Base-by-base conservation (phyloP, 2,329 filamentous ascomycete species). In the Hansfordia pulvinata region DNA sequence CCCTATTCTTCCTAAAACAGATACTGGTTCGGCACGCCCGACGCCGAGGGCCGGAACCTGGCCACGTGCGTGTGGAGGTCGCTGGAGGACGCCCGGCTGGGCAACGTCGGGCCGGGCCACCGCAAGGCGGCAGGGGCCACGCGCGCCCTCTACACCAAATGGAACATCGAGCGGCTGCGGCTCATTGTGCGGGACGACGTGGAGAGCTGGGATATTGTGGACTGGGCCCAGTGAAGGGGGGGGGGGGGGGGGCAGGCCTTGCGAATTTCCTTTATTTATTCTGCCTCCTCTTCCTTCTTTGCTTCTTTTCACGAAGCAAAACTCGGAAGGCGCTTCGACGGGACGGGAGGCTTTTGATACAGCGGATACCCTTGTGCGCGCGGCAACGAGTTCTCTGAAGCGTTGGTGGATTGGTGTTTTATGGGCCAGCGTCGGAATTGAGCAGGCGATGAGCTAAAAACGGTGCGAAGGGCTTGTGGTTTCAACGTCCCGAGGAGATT, bases 1-100 rank as follows among this genome's bases (percentile, higher is more conserved):
- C n/a, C n/a, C n/a, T n/a, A n/a, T n/a, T n/a, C n/a, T n/a, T n/a
- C n/a, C n/a, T n/a, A n/a, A n/a, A 23, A 24, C 36, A 76, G 71
- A 51, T 93, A 94, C 53, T 93, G 86, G 84, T 93, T 92, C 50
- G 83, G 84, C 3, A 62, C 58, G 18, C 76, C 78, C 12, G 73
- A 92, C 53, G 56, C 50, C 22, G 61, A 78, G 27, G 64, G 77
- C 34, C 62, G 71, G 43, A 93, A 93, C 54, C 52, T 94, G 41
- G 86, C 86, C 22, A 93, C 85, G 25, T 85, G 73, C 49, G 47
- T 79, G 33, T 79, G 74, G 73, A 59, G 69, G 35, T 65, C 63
- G 17, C 58, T 61, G 22, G 57, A 66, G 20, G 69, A 77, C 43
- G 73, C 74, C 19, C 60, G 56, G 39, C 59, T 60, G 35, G 74